Conservation (phyloP, 129 eudicot species). For the Arctium minus region DNA sequence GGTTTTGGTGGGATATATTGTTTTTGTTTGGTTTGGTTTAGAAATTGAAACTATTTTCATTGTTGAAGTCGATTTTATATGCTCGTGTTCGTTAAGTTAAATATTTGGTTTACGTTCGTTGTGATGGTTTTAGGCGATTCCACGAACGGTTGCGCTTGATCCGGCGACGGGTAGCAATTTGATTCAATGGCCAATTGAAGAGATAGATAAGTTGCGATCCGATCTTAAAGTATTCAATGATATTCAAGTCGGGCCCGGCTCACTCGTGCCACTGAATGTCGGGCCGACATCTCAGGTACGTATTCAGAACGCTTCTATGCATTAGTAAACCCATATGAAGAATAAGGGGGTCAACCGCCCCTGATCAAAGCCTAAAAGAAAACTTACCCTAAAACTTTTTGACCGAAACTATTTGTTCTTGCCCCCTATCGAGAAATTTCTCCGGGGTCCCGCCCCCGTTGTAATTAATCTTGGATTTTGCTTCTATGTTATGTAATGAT, state of each 20-base stretch:
- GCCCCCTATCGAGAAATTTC: too few relatives aligned
- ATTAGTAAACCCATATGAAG: background rate
- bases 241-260: slow-evolving; percentile 47
- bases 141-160: slow-evolving; percentile 74
- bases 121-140: slow-evolving; percentile 46
- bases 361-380: background rate
- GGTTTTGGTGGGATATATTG: background rate
- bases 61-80: background rate
- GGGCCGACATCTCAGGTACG: slow-evolving; percentile 64
- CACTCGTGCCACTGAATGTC: slow-evolving; percentile 57
- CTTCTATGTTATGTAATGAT: background rate
- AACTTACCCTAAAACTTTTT: too few relatives aligned
- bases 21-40: background rate
- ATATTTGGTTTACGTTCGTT: background rate
- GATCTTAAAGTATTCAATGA: slow-evolving; percentile 38
- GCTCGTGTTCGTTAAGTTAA: background rate
- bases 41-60: too few relatives aligned
- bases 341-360: too few relatives aligned
- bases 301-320: background rate
- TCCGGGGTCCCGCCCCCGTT: background rate
- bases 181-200: slow-evolving; percentile 89
- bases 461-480: background rate
- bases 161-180: slow-evolving; percentile 64
- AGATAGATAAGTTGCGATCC: slow-evolving; percentile 58
- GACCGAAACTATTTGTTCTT: too few relatives aligned